Percentiles rank a stretch among this genome's conserved stretches.
These are phyloP conservation scores for Ilex paraguariensis DNA, from an alignment of 305 asterid species.

Conservation along the genomic window DNA sequence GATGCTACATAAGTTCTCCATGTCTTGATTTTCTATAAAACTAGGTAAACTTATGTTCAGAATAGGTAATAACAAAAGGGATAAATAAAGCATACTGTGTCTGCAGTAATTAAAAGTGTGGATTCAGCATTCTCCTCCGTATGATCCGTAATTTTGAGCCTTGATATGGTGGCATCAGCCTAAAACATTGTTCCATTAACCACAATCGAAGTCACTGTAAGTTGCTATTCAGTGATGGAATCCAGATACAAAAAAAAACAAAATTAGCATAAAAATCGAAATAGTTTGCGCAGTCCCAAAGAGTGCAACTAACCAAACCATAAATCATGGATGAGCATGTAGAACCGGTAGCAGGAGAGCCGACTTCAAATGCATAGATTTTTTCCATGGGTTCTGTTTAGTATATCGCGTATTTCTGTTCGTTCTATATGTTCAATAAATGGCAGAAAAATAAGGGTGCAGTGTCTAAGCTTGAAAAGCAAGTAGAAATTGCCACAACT, in stretches of 20 bases:
- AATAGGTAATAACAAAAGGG: background rate
- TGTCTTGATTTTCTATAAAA: background rate
- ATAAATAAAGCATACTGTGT: conserved; percentile 52
- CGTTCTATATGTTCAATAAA: too few relatives aligned
- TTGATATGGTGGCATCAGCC: conserved; percentile 70
- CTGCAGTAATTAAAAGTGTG: conserved; percentile 74
- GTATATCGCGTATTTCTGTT: too few relatives aligned
- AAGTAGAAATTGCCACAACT: too few relatives aligned
- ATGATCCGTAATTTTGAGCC: conserved; percentile 30
- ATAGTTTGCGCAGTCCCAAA: too few relatives aligned
- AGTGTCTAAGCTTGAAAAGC: too few relatives aligned
- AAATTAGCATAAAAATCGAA: conserved; percentile 3
- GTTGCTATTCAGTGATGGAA: too few relatives aligned
- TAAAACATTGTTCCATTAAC: conserved; percentile 14
- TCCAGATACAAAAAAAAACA: background rate
- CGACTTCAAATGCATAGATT: too few relatives aligned
- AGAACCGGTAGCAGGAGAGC: too few relatives aligned
- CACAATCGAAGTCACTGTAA: conserved; percentile 1
- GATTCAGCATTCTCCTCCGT: conserved; percentile 36
- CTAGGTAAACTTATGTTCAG: background rate
- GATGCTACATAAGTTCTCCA: background rate
- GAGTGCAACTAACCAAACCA: too few relatives aligned
- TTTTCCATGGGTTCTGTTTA: too few relatives aligned
- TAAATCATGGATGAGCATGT: too few relatives aligned
- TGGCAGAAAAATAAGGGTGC: too few relatives aligned